phyloP scores from a whole-genome alignment of 1,284 basidiomycete genomes.

The Inonotus obliquus region DNA sequence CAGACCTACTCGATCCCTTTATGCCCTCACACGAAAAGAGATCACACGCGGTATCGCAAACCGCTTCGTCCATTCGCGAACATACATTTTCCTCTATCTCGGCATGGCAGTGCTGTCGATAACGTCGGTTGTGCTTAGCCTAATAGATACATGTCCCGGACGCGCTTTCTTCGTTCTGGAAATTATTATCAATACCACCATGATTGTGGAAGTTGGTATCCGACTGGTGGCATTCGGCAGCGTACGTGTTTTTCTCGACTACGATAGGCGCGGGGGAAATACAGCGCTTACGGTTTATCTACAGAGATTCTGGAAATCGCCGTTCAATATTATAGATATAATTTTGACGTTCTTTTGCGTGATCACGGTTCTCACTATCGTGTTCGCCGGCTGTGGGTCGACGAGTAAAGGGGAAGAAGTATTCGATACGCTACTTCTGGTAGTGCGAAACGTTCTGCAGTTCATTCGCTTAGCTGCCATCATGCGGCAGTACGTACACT shows the following conservation, averaged over 20 bases:
- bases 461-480: conserved; percentile 86
- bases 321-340: conserved; percentile 85
- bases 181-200: conserved; percentile 83
- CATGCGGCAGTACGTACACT: conserved; percentile 73
- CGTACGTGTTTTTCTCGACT: conserved; percentile 43
- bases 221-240: conserved; percentile 87
- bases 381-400: conserved; percentile 73
- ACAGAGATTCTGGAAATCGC: conserved; percentile 94
- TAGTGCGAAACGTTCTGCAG: conserved; percentile 88
- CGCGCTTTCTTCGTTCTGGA: conserved; percentile 87
- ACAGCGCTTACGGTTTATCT: neutral
- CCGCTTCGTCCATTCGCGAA: conserved; percentile 77
- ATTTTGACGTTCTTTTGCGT: conserved; percentile 83
- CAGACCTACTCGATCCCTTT: conserved; percentile 73
- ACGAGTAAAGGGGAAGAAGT: conserved; percentile 86
- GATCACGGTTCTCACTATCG: conserved; percentile 80
- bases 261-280: neutral
- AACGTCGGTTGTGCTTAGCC: conserved; percentile 84
- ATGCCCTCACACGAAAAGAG: conserved; percentile 73
- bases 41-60: conserved; percentile 79
- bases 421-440: conserved; percentile 83
- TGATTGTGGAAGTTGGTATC: conserved; percentile 89
- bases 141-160: conserved; percentile 75
- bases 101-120: conserved; percentile 87
- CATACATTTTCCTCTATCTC: conserved; percentile 83